These are phyloP conservation scores for Trichopus zeylanicus DNA, from an alignment of 116 monocot species.

Conservation along the genomic window DNA sequence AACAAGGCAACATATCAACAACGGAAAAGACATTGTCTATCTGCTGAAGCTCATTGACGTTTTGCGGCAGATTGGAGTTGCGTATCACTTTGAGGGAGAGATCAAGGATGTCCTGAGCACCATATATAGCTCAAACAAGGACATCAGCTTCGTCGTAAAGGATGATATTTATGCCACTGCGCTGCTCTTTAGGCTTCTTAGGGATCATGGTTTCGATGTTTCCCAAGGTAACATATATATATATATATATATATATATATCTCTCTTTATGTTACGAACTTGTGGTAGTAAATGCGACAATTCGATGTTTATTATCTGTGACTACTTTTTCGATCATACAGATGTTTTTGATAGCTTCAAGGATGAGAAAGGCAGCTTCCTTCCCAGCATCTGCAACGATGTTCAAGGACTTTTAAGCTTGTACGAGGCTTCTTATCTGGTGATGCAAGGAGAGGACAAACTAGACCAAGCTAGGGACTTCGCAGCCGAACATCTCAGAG, in stretches of 20 bases:
- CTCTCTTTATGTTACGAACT: background rate
- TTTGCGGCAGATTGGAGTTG: slow-evolving; percentile 19
- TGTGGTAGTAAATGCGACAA: background rate
- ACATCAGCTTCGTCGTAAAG: background rate
- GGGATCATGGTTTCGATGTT: slow-evolving; percentile 9
- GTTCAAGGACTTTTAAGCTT: background rate
- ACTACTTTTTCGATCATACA: background rate
- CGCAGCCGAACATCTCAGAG: background rate
- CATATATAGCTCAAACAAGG: background rate
- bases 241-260: background rate
- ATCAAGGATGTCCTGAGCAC: slow-evolving; percentile 6
- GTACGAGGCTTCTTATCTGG: slow-evolving; percentile 15
- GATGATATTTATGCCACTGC: slow-evolving; percentile 12
- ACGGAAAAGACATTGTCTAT: background rate
- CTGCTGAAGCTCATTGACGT: slow-evolving; percentile 17
- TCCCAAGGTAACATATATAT: slow-evolving; percentile 17
- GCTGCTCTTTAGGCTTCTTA: slow-evolving; percentile 19
- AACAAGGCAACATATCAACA: slow-evolving; percentile 1
- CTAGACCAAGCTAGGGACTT: slow-evolving; percentile 13
- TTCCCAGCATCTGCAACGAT: background rate
- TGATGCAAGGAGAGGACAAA: slow-evolving; percentile 2
- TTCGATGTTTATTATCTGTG: background rate
- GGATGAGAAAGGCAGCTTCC: slow-evolving; percentile 4
- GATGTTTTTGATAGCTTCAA: slow-evolving; percentile 11
- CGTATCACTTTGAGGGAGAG: slow-evolving; percentile 23